Evolutionary conservation across 2,329 filamentous ascomycete species (phyloP), one percentile per base, ranked within the genome.

Genomic region (Colletotrichum limetticola): DNA sequence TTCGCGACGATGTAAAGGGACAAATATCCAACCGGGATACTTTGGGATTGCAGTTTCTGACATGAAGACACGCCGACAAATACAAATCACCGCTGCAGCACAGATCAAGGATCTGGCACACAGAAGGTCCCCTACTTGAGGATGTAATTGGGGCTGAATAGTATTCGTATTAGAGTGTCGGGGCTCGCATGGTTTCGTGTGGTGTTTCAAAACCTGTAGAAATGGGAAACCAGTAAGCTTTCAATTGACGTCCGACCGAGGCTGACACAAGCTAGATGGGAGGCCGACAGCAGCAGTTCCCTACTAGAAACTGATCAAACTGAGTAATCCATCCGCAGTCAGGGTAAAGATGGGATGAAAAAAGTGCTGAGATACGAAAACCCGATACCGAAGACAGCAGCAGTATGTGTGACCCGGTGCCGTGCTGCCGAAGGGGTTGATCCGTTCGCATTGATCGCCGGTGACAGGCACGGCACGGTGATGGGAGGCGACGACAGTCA

Each of bases 121-220:
- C 32, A 14, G 8, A 24, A 8, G 19, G 19, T 52, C 24, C 56
- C 32, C 57, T 35, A 37, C 22, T 32, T 37, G 37, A 7, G 22
- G 46, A 46, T 9, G 11, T n/a, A 35, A 49, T 59, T 70, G 68
- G 68, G 42, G 42, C 42, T 24, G 28, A 30, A 28, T 14, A 16
- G 62, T 32, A 42, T 60, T 56, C 46, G 63, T 61, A 67, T 67
- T 56, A 32, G n/a, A 57, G 63, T 60, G 63, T 67, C 37, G 42
- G 56, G 16, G 56, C 46, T 71, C 30, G 68, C 46, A 67, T 67
- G 57, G 68, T 71, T 71, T 71, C 68, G 57, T 62, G 49, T 37
- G 49, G 49, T 35, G 68, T 71, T 71, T 71, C 28, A 62, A 53
- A 62, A 30, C 22, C 30, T 32, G 42, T n/a, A 37, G 28, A 62